phyloP scores from a whole-genome alignment of 345 rosid species.

The Arabidopsis thaliana region DNA sequence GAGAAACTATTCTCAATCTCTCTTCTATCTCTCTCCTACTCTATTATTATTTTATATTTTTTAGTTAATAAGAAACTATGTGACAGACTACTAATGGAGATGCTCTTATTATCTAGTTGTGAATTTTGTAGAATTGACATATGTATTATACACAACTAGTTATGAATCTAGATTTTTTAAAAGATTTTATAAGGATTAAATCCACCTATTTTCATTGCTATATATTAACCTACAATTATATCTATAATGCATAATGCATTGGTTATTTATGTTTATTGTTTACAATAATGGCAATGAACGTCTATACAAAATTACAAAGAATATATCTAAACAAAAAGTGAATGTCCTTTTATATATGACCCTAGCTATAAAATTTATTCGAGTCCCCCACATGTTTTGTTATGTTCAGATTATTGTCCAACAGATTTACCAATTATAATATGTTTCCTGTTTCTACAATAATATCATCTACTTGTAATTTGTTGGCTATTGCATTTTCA shows the following conservation, averaged over 20 bases:
- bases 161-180: neutral
- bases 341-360: neutral
- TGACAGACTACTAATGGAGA: no score
- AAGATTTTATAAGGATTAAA: neutral
- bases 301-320: neutral
- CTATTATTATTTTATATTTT: no score
- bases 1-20: no score
- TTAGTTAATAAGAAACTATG: no score
- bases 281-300: constrained; percentile 3
- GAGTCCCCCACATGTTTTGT: constrained; percentile 35
- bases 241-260: neutral
- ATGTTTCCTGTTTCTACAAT: no score
- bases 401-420: constrained; percentile 25
- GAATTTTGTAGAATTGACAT: neutral
- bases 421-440: constrained; percentile 3
- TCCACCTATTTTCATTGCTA: neutral
- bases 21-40: no score
- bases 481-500: constrained; percentile 22
- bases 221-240: neutral
- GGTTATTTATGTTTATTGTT: neutral
- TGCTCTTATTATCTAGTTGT: neutral
- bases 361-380: neutral
- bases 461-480: neutral
- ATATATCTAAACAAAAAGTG: neutral
- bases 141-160: neutral